Base-by-base conservation (phyloP, 768 basidiomycete genomes). In the Serpula lacrymans region DNA sequence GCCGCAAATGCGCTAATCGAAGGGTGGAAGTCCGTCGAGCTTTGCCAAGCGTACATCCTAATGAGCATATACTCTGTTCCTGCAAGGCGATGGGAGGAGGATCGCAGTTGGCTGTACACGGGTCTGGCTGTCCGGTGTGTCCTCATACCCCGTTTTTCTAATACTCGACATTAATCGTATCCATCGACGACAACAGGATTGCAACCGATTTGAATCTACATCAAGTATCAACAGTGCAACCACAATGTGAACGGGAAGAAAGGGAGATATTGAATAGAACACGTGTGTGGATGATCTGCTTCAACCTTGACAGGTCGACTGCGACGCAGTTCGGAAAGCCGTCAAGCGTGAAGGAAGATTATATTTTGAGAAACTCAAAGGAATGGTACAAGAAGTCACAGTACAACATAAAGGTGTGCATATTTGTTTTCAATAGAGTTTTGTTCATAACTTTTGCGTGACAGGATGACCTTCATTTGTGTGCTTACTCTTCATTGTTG, bases 321-420 rank as follows among this genome's bases (percentile, higher is more conserved):
- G 83, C 88, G 2, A 91, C 86, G 2, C 85, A 92, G 57, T 88
- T 91, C 57, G 92, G 91, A 3, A 92, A 92, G 60, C 88, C 90
- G 2, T 83, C 82, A 10, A 90, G 88, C 7, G 83, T 94, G 55
- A 84, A 85, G 51, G 90, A 92, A 52, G 88, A 93, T 55, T 83
- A 75, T 41, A 78, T 85, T 48, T 78, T 87, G 39, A 75, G 89
- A 23, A 75, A 80, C 52, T 79, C 81, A 5, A 72, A 70, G 24
- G 78, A 84, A 29, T 90, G 86, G 86, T 89, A 88, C 57, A 82
- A 74, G 57, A 75, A 69, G 45, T 86, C 81, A 2, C 67, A 69
- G 53, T 79, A 78, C 54, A 81, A 81, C 48, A 70, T 71, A 52
- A 59, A 70, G 35, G 84, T 83, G 51, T 33, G 66, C 53, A 13